These are phyloP conservation scores for Ochetophila trinervis DNA, from an alignment of 306 rosid species.

Conservation along the genomic window DNA sequence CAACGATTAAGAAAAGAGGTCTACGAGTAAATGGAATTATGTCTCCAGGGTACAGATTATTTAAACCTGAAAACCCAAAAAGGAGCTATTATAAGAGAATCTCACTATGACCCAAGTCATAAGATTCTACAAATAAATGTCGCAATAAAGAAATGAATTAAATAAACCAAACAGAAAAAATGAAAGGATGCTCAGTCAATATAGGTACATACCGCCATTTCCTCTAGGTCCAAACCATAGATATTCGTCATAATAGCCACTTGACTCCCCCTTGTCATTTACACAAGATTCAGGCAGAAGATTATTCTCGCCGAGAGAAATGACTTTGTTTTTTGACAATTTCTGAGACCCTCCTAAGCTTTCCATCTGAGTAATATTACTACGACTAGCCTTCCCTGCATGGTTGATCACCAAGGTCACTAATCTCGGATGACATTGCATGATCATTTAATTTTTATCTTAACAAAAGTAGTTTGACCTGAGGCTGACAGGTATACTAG, in stretches of 20 bases:
- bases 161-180: background rate
- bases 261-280: constrained; percentile 58
- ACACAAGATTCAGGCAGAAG: constrained; percentile 48
- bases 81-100: constrained; percentile 19
- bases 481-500: constrained; percentile 87
- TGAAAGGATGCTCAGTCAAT: constrained; percentile 1
- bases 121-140: background rate
- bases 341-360: constrained; percentile 59
- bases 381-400: constrained; percentile 69
- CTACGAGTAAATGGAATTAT: constrained; percentile 91
- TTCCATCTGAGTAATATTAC: constrained; percentile 48
- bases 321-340: constrained; percentile 46
- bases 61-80: constrained; percentile 59
- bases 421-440: constrained; percentile 29
- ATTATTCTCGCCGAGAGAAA: constrained; percentile 51
- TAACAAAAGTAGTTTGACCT: constrained; percentile 50
- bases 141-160: background rate
- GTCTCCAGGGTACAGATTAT: constrained; percentile 88
- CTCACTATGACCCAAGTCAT: too few relatives aligned
- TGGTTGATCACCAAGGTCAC: constrained; percentile 35
- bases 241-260: constrained; percentile 55
- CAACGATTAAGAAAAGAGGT: constrained; percentile 92
- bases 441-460: constrained; percentile 17
- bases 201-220: constrained; percentile 57
- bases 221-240: constrained; percentile 95